Conservation (phyloP, 116 monocot species). For the Dioscorea cayenensis region DNA sequence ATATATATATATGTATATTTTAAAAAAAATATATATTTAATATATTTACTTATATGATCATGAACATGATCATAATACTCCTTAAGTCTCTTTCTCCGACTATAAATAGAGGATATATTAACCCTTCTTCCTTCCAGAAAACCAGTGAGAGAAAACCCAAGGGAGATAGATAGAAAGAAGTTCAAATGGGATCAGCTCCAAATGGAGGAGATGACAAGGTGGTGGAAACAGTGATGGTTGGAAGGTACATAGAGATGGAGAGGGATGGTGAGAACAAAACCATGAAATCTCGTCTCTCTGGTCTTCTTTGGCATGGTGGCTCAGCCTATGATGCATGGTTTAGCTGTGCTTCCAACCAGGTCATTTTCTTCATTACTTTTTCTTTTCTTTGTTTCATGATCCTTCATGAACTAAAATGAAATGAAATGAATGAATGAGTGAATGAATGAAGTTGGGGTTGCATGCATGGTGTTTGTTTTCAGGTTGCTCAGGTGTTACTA, state of each 20-base stretch:
- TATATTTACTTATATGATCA: not conserved
- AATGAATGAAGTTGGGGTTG: not conserved
- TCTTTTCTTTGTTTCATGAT: not conserved
- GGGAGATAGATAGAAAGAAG: not conserved
- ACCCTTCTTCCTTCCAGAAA: not conserved
- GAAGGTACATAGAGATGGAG: conserved; percentile 87
- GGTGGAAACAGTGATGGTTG: conserved; percentile 61
- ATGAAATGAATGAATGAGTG: not conserved
- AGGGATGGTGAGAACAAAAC: conserved; percentile 42
- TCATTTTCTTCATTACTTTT: not conserved
- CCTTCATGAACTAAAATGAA: no score
- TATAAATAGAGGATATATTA: not conserved
- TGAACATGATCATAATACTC: not conserved
- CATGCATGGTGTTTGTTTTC: not conserved
- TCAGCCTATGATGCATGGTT: conserved; percentile 97
- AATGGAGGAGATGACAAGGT: conserved; percentile 58
- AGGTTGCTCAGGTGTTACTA: conserved; percentile 94
- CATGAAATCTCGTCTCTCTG: conserved; percentile 63
- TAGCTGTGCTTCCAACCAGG: conserved; percentile 98
- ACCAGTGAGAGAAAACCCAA: not conserved
- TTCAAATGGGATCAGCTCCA: conserved; percentile 11
- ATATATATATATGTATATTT: no score
- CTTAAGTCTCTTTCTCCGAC: not conserved
- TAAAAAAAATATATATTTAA: no score
- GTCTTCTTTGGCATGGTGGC: conserved; percentile 91